These are phyloP conservation scores for Podosphaera xanthii DNA, from an alignment of 2,329 filamentous ascomycete genomes.

Conservation along the genomic window DNA sequence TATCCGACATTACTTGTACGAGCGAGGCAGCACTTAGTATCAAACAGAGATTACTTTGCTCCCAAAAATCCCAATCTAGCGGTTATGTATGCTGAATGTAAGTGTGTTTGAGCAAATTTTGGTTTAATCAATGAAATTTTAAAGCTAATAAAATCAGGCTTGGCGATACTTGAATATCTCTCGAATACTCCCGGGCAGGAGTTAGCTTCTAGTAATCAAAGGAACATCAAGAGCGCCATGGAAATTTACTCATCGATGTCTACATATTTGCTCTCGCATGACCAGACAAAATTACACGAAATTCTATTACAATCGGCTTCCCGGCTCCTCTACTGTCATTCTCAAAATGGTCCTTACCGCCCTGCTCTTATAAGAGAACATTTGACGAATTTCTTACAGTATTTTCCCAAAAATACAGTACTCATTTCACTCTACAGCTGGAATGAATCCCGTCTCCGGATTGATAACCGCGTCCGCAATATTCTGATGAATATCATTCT, in stretches of 20 bases:
- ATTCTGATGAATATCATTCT: slow-evolving; percentile 26
- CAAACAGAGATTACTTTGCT: slow-evolving; percentile 31
- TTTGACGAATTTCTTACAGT: slow-evolving; percentile 33
- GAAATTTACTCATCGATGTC: slow-evolving; percentile 21
- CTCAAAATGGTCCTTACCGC: slow-evolving; percentile 38
- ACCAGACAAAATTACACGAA: slow-evolving; percentile 27
- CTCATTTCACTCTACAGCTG: slow-evolving; percentile 53
- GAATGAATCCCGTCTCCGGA: slow-evolving; percentile 46
- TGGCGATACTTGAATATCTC: slow-evolving; percentile 46
- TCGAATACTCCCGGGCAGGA: slow-evolving; percentile 17
- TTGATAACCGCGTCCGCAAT: slow-evolving; percentile 56
- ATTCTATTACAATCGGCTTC: slow-evolving; percentile 45
- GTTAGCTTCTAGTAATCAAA: slow-evolving; percentile 25
- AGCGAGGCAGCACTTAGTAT: slow-evolving; percentile 27
- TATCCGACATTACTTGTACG: slow-evolving; percentile 23
- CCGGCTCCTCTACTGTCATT: slow-evolving; percentile 40
- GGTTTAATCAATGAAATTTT: too few species aligned
- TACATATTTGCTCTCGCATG: slow-evolving; percentile 19
- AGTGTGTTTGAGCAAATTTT: not conserved
- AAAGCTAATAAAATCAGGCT: slow-evolving; percentile 5
- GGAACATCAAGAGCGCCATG: slow-evolving; percentile 30
- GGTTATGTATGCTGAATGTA: slow-evolving; percentile 32
- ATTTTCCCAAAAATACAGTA: slow-evolving; percentile 55
- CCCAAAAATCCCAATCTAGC: slow-evolving; percentile 27
- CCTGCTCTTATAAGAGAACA: slow-evolving; percentile 40